Evolutionary conservation across 768 basidiomycete genomes (phyloP).

Genomic region (Termitomyces bulborhizus): DNA sequence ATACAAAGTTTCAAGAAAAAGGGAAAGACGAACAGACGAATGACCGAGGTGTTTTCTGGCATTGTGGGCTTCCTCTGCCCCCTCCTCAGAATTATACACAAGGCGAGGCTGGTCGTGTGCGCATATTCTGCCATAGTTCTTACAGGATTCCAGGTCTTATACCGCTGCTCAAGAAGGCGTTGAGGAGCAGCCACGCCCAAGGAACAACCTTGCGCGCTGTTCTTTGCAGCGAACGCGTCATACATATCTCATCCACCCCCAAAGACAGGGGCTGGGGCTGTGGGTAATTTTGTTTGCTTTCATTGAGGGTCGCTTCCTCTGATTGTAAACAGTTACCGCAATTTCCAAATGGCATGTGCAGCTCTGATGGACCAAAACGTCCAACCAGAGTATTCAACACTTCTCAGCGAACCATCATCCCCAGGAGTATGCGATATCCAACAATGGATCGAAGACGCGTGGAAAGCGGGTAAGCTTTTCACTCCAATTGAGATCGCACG

Average conservation of each 20-base stretch:
- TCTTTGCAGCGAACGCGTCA: constrained; percentile 56
- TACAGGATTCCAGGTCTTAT: constrained; percentile 46
- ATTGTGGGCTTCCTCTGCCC: constrained; percentile 31
- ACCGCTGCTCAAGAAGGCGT: constrained; percentile 48
- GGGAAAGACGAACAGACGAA: constrained; percentile 13
- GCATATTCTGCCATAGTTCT: background rate
- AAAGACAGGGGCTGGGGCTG: constrained; percentile 75
- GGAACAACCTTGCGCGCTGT: constrained; percentile 49
- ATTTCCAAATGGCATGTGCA: constrained; percentile 74
- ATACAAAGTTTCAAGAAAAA: background rate
- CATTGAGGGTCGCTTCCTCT: background rate
- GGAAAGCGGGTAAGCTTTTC: constrained; percentile 49
- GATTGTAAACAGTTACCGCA: constrained; percentile 55
- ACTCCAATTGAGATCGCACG: background rate
- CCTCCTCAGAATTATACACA: constrained; percentile 58
- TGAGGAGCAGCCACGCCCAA: constrained; percentile 44
- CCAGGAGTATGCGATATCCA: constrained; percentile 77
- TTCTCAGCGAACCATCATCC: constrained; percentile 47
- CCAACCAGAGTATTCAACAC: constrained; percentile 56
- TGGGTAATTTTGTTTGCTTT: constrained; percentile 32
- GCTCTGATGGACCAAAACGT: constrained; percentile 60
- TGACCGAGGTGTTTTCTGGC: constrained; percentile 60
- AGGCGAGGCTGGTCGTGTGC: constrained; percentile 29
- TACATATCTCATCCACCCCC: constrained; percentile 49
- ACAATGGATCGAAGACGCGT: constrained; percentile 75